A percentile compares a stretch with the other conserved stretches of the same genome.
Conservation (phyloP, 1,284 basidiomycete genomes). For the Ceratobasidium sp. region DNA sequence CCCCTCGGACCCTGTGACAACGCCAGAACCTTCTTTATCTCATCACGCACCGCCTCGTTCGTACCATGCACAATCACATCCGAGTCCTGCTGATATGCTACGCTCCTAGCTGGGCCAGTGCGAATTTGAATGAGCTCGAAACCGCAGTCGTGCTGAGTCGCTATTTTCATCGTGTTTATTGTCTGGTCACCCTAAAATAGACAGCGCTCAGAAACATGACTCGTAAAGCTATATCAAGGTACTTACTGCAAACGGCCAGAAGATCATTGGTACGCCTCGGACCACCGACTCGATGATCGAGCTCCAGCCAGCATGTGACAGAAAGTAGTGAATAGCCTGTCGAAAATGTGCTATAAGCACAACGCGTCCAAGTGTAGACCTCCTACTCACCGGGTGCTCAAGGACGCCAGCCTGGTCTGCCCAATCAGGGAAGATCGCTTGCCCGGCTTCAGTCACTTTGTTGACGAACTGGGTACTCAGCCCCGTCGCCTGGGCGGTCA, state of each 20-base stretch:
- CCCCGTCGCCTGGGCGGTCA: not conserved
- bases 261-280: slow-evolving; percentile 30
- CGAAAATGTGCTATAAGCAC: no score
- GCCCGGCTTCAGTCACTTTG: not conserved
- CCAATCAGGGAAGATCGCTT: slow-evolving; percentile 39
- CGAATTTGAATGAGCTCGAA: slow-evolving; percentile 39
- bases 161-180: slow-evolving; percentile 12
- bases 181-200: slow-evolving; percentile 13
- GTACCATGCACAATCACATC: slow-evolving; percentile 12
- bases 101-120: not conserved
- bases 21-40: not conserved
- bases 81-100: not conserved
- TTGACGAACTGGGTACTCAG: not conserved
- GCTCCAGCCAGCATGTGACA: slow-evolving; percentile 37
- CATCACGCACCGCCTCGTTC: slow-evolving; percentile 10
- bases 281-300: slow-evolving; percentile 15
- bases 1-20: slow-evolving; percentile 8
- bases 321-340: slow-evolving; percentile 37
- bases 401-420: slow-evolving; percentile 27
- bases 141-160: slow-evolving; percentile 6
- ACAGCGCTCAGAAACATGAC: no score
- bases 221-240: not conserved
- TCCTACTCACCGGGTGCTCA: slow-evolving; percentile 26
- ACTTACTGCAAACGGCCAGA: slow-evolving; percentile 39
- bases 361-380: no score